Conservation (phyloP, 1,284 basidiomycete genomes). For the Fomitopsis pinicola region DNA sequence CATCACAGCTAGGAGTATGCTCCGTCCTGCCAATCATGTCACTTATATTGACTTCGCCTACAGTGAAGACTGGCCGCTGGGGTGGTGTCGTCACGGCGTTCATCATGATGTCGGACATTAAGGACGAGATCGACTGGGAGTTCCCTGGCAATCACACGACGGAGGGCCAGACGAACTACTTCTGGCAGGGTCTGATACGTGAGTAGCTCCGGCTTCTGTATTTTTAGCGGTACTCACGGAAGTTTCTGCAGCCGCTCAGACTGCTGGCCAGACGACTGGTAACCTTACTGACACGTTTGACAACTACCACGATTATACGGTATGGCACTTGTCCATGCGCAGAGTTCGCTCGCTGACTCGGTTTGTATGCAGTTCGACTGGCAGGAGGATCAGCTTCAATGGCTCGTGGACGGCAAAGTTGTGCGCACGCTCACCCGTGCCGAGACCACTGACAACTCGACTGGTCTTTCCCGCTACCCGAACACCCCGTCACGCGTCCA, state of each 20-base stretch:
- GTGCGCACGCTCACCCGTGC: slow-evolving; percentile 62
- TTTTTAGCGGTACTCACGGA: not conserved
- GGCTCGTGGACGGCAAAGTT: slow-evolving; percentile 64
- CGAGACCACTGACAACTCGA: slow-evolving; percentile 40
- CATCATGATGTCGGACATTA: slow-evolving; percentile 82
- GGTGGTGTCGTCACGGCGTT: slow-evolving; percentile 77
- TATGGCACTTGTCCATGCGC: slow-evolving; percentile 27
- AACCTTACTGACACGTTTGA: slow-evolving; percentile 56
- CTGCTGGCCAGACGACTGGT: slow-evolving; percentile 41
- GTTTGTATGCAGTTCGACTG: slow-evolving; percentile 59
- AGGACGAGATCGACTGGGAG: slow-evolving; percentile 88
- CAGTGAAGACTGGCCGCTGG: slow-evolving; percentile 71
- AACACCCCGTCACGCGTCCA: slow-evolving; percentile 76
- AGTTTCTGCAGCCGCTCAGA: slow-evolving; percentile 32
- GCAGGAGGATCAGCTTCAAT: slow-evolving; percentile 64
- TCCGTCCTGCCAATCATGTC: slow-evolving; percentile 4
- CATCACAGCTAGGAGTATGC: slow-evolving; percentile 64
- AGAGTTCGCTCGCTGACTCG: not conserved
- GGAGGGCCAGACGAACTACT: slow-evolving; percentile 73
- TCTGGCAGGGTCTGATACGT: slow-evolving; percentile 76
- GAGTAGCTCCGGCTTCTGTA: slow-evolving; percentile 25
- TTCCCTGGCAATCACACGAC: slow-evolving; percentile 61
- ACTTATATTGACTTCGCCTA: not conserved
- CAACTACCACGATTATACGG: slow-evolving; percentile 76
- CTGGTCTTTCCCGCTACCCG: slow-evolving; percentile 60